phyloP scores from a whole-genome alignment of 495 filamentous ascomycete species.

The Geoglossum glabrum region DNA sequence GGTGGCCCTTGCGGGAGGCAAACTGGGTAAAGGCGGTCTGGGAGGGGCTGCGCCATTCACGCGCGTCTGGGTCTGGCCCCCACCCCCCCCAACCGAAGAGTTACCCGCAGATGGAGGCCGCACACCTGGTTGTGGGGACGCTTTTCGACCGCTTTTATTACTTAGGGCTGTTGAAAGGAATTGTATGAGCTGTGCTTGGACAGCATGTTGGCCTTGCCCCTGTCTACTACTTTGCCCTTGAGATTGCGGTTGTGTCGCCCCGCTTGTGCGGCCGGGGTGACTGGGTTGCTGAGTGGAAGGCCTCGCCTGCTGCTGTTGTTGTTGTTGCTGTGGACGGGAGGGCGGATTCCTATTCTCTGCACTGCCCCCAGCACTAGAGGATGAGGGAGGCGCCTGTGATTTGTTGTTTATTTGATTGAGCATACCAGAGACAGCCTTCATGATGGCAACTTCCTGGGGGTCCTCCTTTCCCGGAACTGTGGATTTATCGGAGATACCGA shows the following conservation, averaged over 20 bases:
- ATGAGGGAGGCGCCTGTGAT: background rate
- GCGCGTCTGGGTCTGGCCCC: background rate
- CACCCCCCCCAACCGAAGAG: background rate
- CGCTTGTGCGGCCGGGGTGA: background rate
- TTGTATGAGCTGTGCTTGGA: background rate
- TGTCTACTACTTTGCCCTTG: background rate
- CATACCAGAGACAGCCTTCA: constrained; percentile 3
- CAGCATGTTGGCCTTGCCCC: background rate
- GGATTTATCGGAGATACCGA: constrained; percentile 3
- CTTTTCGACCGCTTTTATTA: too few relatives aligned
- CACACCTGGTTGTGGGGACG: background rate
- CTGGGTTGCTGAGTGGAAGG: background rate
- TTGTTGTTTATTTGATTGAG: constrained; percentile 2
- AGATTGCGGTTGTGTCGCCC: background rate
- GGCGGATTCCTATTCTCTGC: background rate
- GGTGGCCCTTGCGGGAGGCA: background rate
- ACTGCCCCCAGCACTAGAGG: background rate
- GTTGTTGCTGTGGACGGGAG: background rate
- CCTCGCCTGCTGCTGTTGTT: background rate
- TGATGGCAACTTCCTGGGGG: constrained; percentile 4
- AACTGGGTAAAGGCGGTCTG: background rate
- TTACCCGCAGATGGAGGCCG: background rate
- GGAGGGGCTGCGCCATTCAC: background rate
- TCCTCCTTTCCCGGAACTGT: constrained; percentile 2
- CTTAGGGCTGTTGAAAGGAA: background rate